A percentile compares a stretch with the other conserved stretches of the same genome.
phyloP scores from a whole-genome alignment of 1,284 basidiomycete species.

The Ceratobasidium sp. region DNA sequence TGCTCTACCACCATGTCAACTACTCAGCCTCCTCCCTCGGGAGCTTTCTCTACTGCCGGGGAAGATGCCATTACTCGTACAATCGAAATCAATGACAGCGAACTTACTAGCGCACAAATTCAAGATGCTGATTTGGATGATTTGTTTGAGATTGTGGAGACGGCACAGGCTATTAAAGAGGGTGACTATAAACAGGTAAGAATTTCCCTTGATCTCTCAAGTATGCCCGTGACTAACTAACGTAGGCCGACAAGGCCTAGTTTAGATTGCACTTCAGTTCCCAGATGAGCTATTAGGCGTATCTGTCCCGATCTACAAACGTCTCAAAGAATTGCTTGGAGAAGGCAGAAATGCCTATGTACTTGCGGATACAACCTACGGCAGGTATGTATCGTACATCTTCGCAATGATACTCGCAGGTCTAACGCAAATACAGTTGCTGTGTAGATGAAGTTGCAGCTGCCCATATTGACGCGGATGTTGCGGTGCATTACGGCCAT shows the following conservation, averaged over 20 bases:
- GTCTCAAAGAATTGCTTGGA: slow-evolving; percentile 68
- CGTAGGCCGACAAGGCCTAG: slow-evolving; percentile 18
- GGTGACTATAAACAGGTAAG: slow-evolving; percentile 70
- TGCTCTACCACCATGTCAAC: slow-evolving; percentile 14
- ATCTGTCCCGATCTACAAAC: slow-evolving; percentile 86
- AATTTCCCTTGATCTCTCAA: slow-evolving; percentile 31
- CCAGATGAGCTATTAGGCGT: slow-evolving; percentile 92
- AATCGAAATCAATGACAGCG: slow-evolving; percentile 60
- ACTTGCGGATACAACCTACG: slow-evolving; percentile 96
- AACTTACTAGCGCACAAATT: slow-evolving; percentile 52
- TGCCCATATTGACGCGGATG: slow-evolving; percentile 91
- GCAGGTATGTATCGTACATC: slow-evolving; percentile 67
- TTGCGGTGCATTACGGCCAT: slow-evolving; percentile 95
- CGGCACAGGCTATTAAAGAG: slow-evolving; percentile 62
- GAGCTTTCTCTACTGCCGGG: slow-evolving; percentile 67
- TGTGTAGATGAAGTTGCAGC: slow-evolving; percentile 98
- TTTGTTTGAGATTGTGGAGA: slow-evolving; percentile 72
- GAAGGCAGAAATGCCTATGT: slow-evolving; percentile 78
- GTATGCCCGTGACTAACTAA: slow-evolving; percentile 29
- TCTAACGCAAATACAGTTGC: slow-evolving; percentile 68
- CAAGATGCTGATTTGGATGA: slow-evolving; percentile 58
- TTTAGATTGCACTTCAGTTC: slow-evolving; percentile 91
- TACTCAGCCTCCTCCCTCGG: slow-evolving; percentile 41
- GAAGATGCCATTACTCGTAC: slow-evolving; percentile 68
- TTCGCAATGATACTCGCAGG: not conserved